phyloP scores from a whole-genome alignment of 2,329 filamentous ascomycete species.

The Colletotrichum sp. region DNA sequence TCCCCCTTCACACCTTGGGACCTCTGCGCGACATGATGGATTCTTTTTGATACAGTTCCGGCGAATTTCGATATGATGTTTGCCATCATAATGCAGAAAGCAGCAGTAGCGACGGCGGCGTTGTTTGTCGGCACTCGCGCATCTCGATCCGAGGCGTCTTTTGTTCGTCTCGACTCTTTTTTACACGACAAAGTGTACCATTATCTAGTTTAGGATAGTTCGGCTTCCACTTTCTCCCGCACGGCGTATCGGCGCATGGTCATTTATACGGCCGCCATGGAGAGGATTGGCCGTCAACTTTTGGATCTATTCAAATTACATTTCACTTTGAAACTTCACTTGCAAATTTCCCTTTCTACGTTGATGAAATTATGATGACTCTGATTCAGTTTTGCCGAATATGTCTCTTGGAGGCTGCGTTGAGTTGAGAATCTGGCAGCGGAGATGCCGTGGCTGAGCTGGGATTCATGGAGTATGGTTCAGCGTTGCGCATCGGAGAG shows the following conservation, averaged over 20 bases:
- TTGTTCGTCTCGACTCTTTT: neutral
- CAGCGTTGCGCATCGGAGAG: neutral
- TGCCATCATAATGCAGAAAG: conserved; percentile 3
- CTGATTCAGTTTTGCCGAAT: neutral
- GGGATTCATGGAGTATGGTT: neutral
- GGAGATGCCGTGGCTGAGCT: neutral
- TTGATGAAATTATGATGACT: neutral
- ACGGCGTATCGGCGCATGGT: conserved; percentile 22
- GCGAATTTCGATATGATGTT: conserved; percentile 1
- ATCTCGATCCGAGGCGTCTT: neutral
- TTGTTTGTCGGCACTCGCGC: neutral
- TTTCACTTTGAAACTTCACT: neutral
- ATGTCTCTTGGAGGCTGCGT: neutral
- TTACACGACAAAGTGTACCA: conserved; percentile 10
- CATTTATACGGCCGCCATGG: conserved; percentile 4
- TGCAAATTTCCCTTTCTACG: neutral
- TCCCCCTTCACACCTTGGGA: neutral
- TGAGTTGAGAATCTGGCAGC: neutral
- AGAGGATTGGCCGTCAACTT: neutral
- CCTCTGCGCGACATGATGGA: conserved; percentile 12
- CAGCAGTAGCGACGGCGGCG: neutral
- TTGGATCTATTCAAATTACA: neutral
- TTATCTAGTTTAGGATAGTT: conserved; percentile 18
- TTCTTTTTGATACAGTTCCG: neutral
- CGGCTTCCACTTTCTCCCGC: conserved; percentile 7